A percentile compares a stretch with the other conserved stretches of the same genome.
Conservation (phyloP, 495 filamentous ascomycete genomes). For the Hyphodiscus hymeniophilus region DNA sequence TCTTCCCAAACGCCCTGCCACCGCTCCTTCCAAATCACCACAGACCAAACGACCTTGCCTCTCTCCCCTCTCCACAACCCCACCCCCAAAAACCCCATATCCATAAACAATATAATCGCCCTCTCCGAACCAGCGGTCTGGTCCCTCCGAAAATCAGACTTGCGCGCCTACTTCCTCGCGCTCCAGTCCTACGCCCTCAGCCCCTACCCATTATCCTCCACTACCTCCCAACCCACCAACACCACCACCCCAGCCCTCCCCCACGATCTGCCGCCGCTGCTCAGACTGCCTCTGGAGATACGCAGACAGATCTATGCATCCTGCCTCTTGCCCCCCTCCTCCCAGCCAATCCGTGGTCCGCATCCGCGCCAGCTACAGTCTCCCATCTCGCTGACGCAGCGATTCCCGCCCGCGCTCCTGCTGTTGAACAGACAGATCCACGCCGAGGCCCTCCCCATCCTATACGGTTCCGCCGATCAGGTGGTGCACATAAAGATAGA, state of each 20-base stretch:
- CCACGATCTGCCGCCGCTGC: conserved; percentile 2
- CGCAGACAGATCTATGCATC: conserved; percentile 15
- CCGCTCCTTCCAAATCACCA: too few relatives aligned
- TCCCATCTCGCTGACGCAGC: conserved; percentile 9
- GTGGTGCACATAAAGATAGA: conserved; percentile 10
- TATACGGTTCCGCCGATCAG: conserved; percentile 12
- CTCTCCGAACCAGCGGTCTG: conserved; percentile 13
- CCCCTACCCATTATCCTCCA: conserved; percentile 6
- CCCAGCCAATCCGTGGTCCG: conserved; percentile 10
- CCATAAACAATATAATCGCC: conserved; percentile 8
- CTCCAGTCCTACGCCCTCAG: conserved; percentile 12
- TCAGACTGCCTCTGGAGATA: conserved; percentile 20
- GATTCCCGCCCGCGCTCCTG: conserved; percentile 7
- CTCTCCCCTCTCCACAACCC: neutral
- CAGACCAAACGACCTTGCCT: conserved; percentile 1
- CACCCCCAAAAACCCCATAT: neutral
- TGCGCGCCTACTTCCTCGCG: conserved; percentile 14
- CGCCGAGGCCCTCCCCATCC: conserved; percentile 13
- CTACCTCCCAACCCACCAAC: neutral
- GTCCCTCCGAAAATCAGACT: conserved; percentile 10
- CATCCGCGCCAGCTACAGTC: conserved; percentile 18
- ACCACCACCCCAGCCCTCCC: neutral
- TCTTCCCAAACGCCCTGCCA: conserved; percentile 1
- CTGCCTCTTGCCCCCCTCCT: conserved; percentile 4
- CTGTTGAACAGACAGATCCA: conserved; percentile 16